These are phyloP conservation scores for Kalaharituber pfeilii DNA, from an alignment of 2,329 filamentous ascomycete species.

Conservation along the genomic window DNA sequence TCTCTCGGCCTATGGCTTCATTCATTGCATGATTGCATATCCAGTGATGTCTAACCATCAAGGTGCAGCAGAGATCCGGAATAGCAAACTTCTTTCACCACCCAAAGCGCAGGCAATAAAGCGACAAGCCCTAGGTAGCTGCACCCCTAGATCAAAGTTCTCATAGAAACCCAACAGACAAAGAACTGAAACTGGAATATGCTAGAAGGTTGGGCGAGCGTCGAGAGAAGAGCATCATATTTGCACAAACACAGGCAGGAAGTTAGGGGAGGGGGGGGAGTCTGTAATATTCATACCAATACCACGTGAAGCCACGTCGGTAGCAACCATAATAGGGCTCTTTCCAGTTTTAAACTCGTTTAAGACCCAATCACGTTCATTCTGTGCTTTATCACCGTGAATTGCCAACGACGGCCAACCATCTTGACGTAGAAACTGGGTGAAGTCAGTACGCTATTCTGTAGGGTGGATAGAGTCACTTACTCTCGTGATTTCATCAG, in stretches of 20 bases:
- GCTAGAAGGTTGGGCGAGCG: constrained; percentile 17
- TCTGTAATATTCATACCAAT: constrained; percentile 86
- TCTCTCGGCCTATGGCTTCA: constrained; percentile 14
- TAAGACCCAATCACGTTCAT: constrained; percentile 82
- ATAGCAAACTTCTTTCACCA: constrained; percentile 11
- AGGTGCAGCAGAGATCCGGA: constrained; percentile 2
- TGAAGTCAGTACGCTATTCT: constrained; percentile 47
- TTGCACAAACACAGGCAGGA: constrained; percentile 18
- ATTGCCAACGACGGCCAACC: constrained; percentile 96
- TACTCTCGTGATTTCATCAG: constrained; percentile 57
- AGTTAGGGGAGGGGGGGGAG: constrained; percentile 32
- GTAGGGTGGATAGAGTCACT: background rate
- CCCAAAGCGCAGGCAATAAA: constrained; percentile 9
- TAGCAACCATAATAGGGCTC: constrained; percentile 79
- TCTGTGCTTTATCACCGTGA: constrained; percentile 83
- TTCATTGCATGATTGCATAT: constrained; percentile 17
- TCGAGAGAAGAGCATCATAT: constrained; percentile 21
- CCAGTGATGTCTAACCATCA: constrained; percentile 14
- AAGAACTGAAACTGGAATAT: constrained; percentile 20
- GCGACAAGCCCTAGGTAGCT: constrained; percentile 10
- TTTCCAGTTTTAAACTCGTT: constrained; percentile 85
- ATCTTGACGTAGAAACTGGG: constrained; percentile 23
- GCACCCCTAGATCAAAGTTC: constrained; percentile 20
- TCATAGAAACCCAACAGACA: constrained; percentile 21
- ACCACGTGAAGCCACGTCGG: constrained; percentile 84